Conservation (phyloP, 495 filamentous ascomycete species). For the Hypoxylon intermedium region DNA sequence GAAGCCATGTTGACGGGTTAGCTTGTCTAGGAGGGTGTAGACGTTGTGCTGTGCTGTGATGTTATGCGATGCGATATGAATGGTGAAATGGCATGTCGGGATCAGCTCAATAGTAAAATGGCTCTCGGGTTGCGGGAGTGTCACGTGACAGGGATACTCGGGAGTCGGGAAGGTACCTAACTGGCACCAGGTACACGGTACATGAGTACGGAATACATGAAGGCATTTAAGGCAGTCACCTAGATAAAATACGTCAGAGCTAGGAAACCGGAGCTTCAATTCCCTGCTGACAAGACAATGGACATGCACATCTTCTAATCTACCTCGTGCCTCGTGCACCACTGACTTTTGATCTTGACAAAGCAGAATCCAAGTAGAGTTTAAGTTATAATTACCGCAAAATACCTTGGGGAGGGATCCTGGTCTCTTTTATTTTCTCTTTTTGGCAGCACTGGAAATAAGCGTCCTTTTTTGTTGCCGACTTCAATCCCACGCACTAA, state of each 20-base stretch:
- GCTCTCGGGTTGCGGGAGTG: constrained; percentile 17
- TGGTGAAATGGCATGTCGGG: too few relatives aligned
- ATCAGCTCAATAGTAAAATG: too few relatives aligned
- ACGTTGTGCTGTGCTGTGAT: constrained; percentile 5
- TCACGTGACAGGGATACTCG: too few relatives aligned
- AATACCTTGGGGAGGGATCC: neutral
- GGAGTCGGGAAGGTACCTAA: too few relatives aligned
- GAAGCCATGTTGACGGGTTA: constrained; percentile 58
- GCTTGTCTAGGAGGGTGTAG: neutral
- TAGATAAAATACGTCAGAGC: constrained; percentile 32
- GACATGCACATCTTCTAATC: neutral
- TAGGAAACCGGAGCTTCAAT: constrained; percentile 26
- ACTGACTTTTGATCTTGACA: constrained; percentile 21
- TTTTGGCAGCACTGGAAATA: constrained; percentile 5
- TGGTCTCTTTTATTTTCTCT: neutral
- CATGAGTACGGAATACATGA: constrained; percentile 6
- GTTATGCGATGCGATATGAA: too few relatives aligned
- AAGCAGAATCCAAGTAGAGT: constrained; percentile 18
- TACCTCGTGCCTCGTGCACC: too few relatives aligned
- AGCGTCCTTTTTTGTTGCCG: neutral
- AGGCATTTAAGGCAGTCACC: constrained; percentile 11
- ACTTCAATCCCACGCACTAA: constrained; percentile 10
- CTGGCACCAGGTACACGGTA: too few relatives aligned
- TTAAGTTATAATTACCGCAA: constrained; percentile 33
- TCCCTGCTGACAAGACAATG: constrained; percentile 35